These are phyloP conservation scores for Aspergillus steynii DNA, from an alignment of 495 filamentous ascomycete genomes.

Conservation along the genomic window DNA sequence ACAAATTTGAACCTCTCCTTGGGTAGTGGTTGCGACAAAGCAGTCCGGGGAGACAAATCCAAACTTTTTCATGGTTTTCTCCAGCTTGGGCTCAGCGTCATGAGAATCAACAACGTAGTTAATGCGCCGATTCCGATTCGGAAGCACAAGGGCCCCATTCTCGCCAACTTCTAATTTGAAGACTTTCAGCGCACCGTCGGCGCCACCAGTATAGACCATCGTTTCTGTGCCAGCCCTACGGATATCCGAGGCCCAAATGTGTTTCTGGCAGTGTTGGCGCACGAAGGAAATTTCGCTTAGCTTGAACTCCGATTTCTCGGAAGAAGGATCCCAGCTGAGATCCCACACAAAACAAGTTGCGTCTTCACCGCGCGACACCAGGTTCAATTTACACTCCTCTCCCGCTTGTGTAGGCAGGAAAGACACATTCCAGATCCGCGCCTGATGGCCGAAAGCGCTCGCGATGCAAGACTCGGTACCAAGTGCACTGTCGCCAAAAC, in stretches of 20 bases:
- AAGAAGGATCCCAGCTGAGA: slow-evolving; percentile 41
- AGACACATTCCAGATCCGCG: slow-evolving; percentile 84
- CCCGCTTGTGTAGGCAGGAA: slow-evolving; percentile 49
- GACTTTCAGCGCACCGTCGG: slow-evolving; percentile 65
- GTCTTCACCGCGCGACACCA: slow-evolving; percentile 82
- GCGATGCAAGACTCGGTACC: slow-evolving; percentile 52
- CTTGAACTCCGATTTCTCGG: slow-evolving; percentile 26
- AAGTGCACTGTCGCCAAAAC: slow-evolving; percentile 33
- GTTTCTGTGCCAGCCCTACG: slow-evolving; percentile 22
- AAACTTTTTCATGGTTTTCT: slow-evolving; percentile 52
- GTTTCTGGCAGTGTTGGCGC: slow-evolving; percentile 76
- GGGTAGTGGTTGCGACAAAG: slow-evolving; percentile 59
- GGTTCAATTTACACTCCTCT: slow-evolving; percentile 27
- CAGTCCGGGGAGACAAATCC: slow-evolving; percentile 58
- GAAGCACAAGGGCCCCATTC: slow-evolving; percentile 14
- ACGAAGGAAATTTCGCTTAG: slow-evolving; percentile 55
- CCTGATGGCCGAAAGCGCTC: slow-evolving; percentile 77
- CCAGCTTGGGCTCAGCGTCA: slow-evolving; percentile 8
- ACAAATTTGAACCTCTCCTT: slow-evolving; percentile 61
- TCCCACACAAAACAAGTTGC: slow-evolving; percentile 70
- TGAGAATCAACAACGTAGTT: slow-evolving; percentile 5
- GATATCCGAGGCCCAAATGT: slow-evolving; percentile 79
- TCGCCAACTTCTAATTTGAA: slow-evolving; percentile 22
- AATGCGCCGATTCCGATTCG: slow-evolving; percentile 15
- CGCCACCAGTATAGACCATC: slow-evolving; percentile 77